phyloP scores from a whole-genome alignment of 176 grass and related monocot species.

The Lolium multiflorum region DNA sequence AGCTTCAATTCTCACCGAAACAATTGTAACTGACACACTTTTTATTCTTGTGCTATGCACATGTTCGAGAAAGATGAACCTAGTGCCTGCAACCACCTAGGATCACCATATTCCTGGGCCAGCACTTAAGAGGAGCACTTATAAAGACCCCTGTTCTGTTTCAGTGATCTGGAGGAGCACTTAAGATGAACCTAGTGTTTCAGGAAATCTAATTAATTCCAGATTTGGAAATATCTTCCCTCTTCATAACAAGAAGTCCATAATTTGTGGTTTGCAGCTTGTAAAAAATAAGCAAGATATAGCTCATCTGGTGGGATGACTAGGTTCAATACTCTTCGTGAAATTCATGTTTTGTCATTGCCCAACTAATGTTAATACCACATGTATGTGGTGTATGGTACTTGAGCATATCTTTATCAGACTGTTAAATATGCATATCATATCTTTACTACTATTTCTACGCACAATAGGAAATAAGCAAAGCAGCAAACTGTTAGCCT shows the following conservation, averaged over 20 bases:
- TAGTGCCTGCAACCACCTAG: background rate
- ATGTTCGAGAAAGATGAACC: slow-evolving; percentile 9
- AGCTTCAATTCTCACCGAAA: background rate
- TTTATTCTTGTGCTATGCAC: background rate
- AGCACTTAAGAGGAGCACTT: slow-evolving; percentile 17
- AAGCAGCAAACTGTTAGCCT: background rate
- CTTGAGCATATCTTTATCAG: slow-evolving; percentile 7
- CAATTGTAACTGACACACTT: background rate
- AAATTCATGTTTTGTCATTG: slow-evolving; percentile 1
- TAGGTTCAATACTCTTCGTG: background rate
- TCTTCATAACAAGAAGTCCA: slow-evolving; percentile 30
- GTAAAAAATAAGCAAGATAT: background rate
- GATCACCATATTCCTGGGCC: background rate
- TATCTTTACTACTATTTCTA: background rate
- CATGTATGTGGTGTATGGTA: background rate
- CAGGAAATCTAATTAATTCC: slow-evolving; percentile 1
- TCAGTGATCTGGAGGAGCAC: background rate
- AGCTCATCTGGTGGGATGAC: slow-evolving; percentile 22
- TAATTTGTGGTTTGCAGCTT: slow-evolving; percentile 13
- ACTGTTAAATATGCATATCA: background rate
- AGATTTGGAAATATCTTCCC: background rate
- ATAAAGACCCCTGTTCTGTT: background rate
- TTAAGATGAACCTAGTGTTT: too few relatives aligned
- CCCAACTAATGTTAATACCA: background rate
- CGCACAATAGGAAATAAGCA: background rate